Conservation (phyloP, 352 stramenopile species). For the Phytophthora pini region DNA sequence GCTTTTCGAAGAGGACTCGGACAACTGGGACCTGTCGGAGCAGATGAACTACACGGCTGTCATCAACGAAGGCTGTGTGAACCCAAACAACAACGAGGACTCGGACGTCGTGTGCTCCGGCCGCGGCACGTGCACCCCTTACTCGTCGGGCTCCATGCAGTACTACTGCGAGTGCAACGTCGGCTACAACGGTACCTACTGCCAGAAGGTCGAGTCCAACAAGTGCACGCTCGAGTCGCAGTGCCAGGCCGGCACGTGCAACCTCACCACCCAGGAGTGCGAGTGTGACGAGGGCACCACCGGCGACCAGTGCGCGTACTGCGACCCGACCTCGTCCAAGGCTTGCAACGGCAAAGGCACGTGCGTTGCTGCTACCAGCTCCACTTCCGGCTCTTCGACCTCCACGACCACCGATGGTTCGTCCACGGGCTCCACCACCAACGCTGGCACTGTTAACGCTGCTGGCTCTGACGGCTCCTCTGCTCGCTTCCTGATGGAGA, state of each 20-base stretch:
- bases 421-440: conserved; percentile 24
- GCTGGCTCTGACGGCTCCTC: conserved; percentile 25
- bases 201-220: conserved; percentile 78
- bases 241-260: conserved; percentile 70
- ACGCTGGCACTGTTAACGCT: conserved; percentile 15
- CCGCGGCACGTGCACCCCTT: conserved; percentile 68
- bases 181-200: conserved; percentile 81
- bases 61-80: conserved; percentile 65
- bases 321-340: conserved; percentile 56
- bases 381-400: conserved; percentile 19
- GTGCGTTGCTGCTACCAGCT: conserved; percentile 46
- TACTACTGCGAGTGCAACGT: conserved; percentile 79
- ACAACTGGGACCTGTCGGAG: conserved; percentile 56
- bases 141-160: conserved; percentile 46
- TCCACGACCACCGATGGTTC: conserved; percentile 32
- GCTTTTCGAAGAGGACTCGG: conserved; percentile 56
- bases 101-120: conserved; percentile 81
- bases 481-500: conserved; percentile 37
- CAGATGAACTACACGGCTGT: conserved; percentile 70
- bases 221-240: conserved; percentile 68
- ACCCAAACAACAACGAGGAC: conserved; percentile 58
- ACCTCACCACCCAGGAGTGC: conserved; percentile 69
- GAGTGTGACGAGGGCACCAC: conserved; percentile 68
- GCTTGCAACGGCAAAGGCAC: conserved; percentile 69
- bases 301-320: conserved; percentile 75